These are phyloP conservation scores for Paraurostyla sp. DNA, from an alignment of 73 alveolate genomes.

Conservation along the genomic window DNA sequence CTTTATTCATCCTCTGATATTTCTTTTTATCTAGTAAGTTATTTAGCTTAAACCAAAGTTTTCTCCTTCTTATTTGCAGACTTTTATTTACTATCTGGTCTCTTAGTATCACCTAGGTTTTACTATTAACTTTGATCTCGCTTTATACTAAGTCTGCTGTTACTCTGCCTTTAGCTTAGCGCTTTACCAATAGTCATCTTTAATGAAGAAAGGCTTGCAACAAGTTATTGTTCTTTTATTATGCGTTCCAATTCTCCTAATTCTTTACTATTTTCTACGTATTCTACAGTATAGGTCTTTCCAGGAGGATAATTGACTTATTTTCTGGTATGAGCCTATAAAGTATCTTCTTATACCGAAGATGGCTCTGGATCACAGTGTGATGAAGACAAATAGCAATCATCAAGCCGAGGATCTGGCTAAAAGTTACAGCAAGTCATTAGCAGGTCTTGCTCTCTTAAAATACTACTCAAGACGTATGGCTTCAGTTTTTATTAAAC, in stretches of 20 bases:
- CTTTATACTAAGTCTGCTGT: not conserved
- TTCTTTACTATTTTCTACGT: not conserved
- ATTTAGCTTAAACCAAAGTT: not conserved
- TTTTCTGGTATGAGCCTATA: not conserved
- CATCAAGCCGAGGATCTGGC: not conserved
- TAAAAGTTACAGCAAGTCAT: not conserved
- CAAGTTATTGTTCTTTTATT: not conserved
- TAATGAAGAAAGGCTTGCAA: not conserved
- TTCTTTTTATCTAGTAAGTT: not conserved
- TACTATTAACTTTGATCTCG: not conserved
- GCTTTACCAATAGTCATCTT: not conserved
- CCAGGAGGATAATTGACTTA: not conserved
- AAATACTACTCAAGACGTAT: not conserved
- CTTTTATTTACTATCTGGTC: not conserved
- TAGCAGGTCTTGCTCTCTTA: not conserved
- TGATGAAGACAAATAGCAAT: not conserved
- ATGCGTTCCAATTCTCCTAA: conserved; percentile 1
- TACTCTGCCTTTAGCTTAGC: not conserved
- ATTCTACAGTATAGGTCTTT: not conserved
- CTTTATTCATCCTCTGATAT: not conserved
- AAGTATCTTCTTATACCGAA: not conserved
- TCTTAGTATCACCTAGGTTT: not conserved
- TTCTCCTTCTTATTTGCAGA: too few relatives aligned
- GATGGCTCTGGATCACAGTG: not conserved
- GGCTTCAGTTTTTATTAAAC: not conserved